Evolutionary conservation across 129 eudicot species (phyloP).

Genomic region (Pulicaria dysenterica): DNA sequence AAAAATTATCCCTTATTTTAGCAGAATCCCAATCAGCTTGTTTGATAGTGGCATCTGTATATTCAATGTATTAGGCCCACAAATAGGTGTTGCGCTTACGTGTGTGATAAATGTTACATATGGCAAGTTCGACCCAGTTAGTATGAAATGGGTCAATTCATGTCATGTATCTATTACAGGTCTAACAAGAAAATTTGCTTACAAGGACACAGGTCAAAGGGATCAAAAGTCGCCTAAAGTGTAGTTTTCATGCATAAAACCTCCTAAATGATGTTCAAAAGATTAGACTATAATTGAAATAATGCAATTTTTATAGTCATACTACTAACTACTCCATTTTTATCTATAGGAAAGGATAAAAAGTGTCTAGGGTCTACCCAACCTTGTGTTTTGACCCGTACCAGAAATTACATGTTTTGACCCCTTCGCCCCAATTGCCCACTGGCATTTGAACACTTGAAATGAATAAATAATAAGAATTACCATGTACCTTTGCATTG

Average conservation of each 20-base stretch:
- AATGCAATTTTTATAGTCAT: background rate
- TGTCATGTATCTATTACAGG: background rate
- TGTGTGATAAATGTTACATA: conserved; percentile 8
- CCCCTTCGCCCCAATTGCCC: background rate
- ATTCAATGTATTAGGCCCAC: conserved; percentile 8
- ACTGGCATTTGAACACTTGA: conserved; percentile 1
- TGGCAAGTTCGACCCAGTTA: background rate
- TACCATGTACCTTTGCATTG: conserved; percentile 67
- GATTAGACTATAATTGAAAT: background rate
- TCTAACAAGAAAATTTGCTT: background rate
- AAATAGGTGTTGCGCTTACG: background rate
- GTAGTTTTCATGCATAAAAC: background rate
- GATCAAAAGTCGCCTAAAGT: background rate
- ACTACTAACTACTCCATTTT: background rate
- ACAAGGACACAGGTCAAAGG: background rate
- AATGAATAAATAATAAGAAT: background rate
- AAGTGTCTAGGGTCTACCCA: background rate
- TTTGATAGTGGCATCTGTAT: conserved; percentile 69
- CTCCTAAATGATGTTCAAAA: conserved; percentile 1
- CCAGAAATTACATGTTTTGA: background rate
- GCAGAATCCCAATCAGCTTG: conserved; percentile 86
- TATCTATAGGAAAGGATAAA: background rate
- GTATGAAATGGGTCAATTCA: background rate
- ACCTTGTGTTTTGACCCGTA: background rate
- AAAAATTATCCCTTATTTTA: conserved; percentile 75